A percentile compares a stretch with the other conserved stretches of the same genome.
Conservation (phyloP, 495 filamentous ascomycete genomes). For the Penicillium silybi region DNA sequence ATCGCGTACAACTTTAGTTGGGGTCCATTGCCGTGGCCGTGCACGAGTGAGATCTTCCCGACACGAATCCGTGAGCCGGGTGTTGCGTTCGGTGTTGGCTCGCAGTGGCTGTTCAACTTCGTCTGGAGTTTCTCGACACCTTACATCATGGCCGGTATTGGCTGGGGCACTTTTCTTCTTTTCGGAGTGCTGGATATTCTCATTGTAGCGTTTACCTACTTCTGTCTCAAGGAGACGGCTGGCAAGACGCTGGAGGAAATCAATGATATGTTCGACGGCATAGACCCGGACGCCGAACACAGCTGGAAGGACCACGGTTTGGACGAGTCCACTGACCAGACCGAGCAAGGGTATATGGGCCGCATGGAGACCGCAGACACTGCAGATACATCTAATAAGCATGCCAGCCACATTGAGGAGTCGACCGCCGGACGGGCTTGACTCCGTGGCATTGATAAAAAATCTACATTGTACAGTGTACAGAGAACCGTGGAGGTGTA, state of each 20-base stretch:
- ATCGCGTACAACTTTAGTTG: constrained; percentile 43
- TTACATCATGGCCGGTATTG: constrained; percentile 45
- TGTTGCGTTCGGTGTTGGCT: constrained; percentile 43
- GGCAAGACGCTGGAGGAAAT: constrained; percentile 75
- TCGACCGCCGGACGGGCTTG: constrained; percentile 16
- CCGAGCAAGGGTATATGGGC: neutral
- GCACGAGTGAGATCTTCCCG: constrained; percentile 44
- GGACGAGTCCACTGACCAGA: neutral
- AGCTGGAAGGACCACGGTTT: constrained; percentile 14
- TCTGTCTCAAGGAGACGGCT: constrained; percentile 58
- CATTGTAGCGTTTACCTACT: constrained; percentile 39
- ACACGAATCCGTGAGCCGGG: constrained; percentile 48
- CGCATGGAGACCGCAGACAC: constrained; percentile 1
- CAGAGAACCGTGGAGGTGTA: neutral
- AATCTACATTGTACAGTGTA: neutral
- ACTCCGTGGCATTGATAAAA: neutral
- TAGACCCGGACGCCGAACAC: constrained; percentile 13
- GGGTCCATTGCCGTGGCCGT: constrained; percentile 38
- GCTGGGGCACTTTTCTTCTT: constrained; percentile 50
- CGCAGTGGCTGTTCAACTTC: constrained; percentile 54
- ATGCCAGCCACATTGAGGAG: constrained; percentile 11
- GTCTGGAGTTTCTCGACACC: constrained; percentile 50
- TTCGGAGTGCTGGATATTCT: constrained; percentile 40
- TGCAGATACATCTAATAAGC: constrained; percentile 9
- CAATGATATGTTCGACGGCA: constrained; percentile 51